Base-by-base conservation (phyloP, 148 eudicot species). In the Vaccinium corymbosum region DNA sequence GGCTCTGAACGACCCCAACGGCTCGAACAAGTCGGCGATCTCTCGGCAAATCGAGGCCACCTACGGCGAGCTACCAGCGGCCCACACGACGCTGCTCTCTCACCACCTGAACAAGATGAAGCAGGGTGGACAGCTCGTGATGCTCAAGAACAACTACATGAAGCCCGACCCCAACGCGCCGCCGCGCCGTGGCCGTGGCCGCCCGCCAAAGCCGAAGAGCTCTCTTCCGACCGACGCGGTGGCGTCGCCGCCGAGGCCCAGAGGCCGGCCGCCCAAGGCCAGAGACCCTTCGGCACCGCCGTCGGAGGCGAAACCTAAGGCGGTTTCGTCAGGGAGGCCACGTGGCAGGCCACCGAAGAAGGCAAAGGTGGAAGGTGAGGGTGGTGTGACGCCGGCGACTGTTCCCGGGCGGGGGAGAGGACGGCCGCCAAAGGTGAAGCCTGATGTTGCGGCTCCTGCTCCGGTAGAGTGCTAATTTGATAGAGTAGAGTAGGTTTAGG, bases 71-170 rank as follows among this genome's bases (percentile, higher is more conserved):
- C 91, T 94, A 2, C 95, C 96, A 3, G 87, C 98, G 4, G 88
- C 91, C 3, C 98, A 93, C 89, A 79, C 94, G 8, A 90, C 95
- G 3, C 86, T 94, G n/a, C 83, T 94, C 57, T 85, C 93, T 38
- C 96, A 92, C 76, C 91, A 94, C 57, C 84, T 94, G 55, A 88
- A 91, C 84, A 84, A 82, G 6, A 80, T 93, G 86, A 94, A 90
- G 82, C 78, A 82, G 15, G 49, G 80, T 0, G 94, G 94, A 0
- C 94, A 94, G 52, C 93, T 94, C 25, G 84, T 87, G 25, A 80
- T 93, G 86, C 27, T 89, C 57, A 93, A 92, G 83, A 92, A 93
- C 73, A 92, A 95, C 35, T 95, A 95, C 89, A 85, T 90, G 77
- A 92, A 87, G 20, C 90, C 91, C 35, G 91, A 75, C 74, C 92